phyloP scores from a whole-genome alignment of 768 basidiomycete species.

The Nidularia sp. region DNA sequence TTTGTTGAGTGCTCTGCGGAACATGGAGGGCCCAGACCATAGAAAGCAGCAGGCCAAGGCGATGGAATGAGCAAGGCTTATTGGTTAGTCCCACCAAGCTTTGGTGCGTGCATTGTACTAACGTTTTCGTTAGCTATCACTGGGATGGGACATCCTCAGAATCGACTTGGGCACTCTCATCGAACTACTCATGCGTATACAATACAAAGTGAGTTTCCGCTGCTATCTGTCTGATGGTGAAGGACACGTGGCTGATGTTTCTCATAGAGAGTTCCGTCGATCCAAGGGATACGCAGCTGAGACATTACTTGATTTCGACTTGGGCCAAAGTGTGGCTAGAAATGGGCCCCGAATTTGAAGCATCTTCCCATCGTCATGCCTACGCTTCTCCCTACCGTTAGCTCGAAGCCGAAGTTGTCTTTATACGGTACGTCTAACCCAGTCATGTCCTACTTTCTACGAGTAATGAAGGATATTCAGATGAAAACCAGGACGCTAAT shows the following conservation, averaged over 20 bases:
- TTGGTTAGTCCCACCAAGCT: constrained; percentile 45
- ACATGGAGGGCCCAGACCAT: background rate
- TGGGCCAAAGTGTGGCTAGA: constrained; percentile 92
- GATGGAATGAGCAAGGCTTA: constrained; percentile 88
- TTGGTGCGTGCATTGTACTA: background rate
- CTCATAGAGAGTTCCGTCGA: constrained; percentile 66
- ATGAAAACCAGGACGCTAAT: constrained; percentile 46
- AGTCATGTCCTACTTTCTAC: background rate
- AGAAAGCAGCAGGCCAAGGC: background rate
- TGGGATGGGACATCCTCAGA: constrained; percentile 75
- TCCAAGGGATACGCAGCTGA: constrained; percentile 65
- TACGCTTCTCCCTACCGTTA: constrained; percentile 65
- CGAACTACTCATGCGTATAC: constrained; percentile 66
- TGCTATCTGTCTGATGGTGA: background rate
- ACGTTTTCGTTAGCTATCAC: constrained; percentile 48
- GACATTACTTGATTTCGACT: constrained; percentile 76
- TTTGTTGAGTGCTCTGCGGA: constrained; percentile 23
- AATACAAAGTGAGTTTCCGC: constrained; percentile 61
- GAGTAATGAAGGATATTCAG: background rate
- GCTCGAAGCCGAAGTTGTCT: constrained; percentile 76
- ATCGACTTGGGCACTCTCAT: constrained; percentile 70
- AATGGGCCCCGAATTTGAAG: constrained; percentile 80
- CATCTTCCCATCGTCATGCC: constrained; percentile 88
- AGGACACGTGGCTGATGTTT: background rate
- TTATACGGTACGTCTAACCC: constrained; percentile 50